These are phyloP conservation scores for Leucocoprinus sp. DNA, from an alignment of 768 basidiomycete genomes.

Conservation along the genomic window DNA sequence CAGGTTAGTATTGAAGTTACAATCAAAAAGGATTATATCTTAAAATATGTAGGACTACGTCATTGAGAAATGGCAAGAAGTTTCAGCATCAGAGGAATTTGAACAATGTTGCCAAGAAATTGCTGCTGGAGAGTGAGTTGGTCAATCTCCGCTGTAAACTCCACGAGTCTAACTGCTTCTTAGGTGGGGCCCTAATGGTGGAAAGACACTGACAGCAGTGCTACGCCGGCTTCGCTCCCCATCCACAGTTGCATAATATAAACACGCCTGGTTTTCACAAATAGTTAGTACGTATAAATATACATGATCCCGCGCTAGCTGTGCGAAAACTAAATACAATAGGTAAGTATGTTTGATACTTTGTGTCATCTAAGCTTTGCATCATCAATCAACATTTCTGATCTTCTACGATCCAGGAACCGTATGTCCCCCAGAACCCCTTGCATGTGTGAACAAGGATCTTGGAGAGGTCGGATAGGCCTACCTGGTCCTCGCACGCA, in stretches of 20 bases:
- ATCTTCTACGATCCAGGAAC: slow-evolving; percentile 26
- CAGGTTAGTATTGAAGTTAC: slow-evolving; percentile 35
- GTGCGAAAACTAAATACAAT: too few species aligned
- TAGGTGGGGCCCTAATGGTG: slow-evolving; percentile 68
- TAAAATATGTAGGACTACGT: slow-evolving; percentile 50
- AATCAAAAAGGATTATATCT: slow-evolving; percentile 1
- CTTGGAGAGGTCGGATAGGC: not conserved
- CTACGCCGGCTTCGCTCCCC: slow-evolving; percentile 64
- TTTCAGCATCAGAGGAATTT: slow-evolving; percentile 54
- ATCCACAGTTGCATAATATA: slow-evolving; percentile 18
- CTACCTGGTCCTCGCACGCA: slow-evolving; percentile 22
- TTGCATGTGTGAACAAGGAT: slow-evolving; percentile 10
- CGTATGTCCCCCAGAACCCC: slow-evolving; percentile 26
- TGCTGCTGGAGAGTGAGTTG: slow-evolving; percentile 62
- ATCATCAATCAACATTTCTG: slow-evolving; percentile 17
- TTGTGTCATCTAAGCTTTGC: not conserved
- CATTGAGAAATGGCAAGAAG: slow-evolving; percentile 69
- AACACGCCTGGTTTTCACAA: too few species aligned
- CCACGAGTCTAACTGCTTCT: slow-evolving; percentile 6
- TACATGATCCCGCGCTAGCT: too few species aligned
- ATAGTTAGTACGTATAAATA: too few species aligned
- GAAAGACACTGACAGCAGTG: slow-evolving; percentile 56
- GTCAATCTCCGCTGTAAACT: not conserved
- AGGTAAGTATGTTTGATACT: too few species aligned
- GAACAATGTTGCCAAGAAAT: slow-evolving; percentile 66